Conservation (phyloP, 1,284 basidiomycete species). For the Papiliotrema terrestris region DNA sequence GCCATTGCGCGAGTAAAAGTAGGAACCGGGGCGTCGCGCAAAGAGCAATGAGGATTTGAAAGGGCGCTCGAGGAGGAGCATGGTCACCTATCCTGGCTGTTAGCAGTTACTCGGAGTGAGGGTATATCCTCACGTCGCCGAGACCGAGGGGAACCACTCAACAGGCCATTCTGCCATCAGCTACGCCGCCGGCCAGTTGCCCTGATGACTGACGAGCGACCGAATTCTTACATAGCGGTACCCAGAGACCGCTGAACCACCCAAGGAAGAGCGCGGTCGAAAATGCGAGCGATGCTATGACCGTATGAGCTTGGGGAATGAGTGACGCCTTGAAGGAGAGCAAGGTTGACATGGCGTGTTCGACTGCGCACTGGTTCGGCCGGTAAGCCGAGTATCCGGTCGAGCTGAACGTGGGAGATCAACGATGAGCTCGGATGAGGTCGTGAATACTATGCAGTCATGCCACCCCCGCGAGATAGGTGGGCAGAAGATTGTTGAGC, state of each 20-base stretch:
- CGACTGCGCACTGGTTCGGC: no score
- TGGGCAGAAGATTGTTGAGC: no score
- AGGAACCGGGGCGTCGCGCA: conserved; percentile 79
- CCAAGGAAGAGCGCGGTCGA: conserved; percentile 64
- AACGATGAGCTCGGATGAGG: no score
- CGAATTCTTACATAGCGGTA: conserved; percentile 83
- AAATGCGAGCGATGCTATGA: conserved; percentile 69
- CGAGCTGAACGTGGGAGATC: no score
- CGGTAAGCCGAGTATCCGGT: no score
- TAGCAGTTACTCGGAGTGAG: no score
- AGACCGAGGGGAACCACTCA: conserved; percentile 91
- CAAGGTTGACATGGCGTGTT: conserved; percentile 31
- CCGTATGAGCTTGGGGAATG: conserved; percentile 59
- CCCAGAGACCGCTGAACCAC: conserved; percentile 65
- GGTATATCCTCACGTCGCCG: conserved; percentile 74
- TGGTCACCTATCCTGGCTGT: conserved; percentile 76
- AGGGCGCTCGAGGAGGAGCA: conserved; percentile 82
- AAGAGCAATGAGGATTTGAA: conserved; percentile 86
- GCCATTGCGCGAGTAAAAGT: conserved; percentile 70
- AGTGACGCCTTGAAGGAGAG: conserved; percentile 34
- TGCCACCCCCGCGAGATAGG: no score
- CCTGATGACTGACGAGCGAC: conserved; percentile 48
- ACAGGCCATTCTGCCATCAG: conserved; percentile 65
- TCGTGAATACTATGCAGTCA: no score
- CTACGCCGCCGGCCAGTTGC: no score